Evolutionary conservation across 140 eudicot species (phyloP).

Genomic region (Cichorium intybus): DNA sequence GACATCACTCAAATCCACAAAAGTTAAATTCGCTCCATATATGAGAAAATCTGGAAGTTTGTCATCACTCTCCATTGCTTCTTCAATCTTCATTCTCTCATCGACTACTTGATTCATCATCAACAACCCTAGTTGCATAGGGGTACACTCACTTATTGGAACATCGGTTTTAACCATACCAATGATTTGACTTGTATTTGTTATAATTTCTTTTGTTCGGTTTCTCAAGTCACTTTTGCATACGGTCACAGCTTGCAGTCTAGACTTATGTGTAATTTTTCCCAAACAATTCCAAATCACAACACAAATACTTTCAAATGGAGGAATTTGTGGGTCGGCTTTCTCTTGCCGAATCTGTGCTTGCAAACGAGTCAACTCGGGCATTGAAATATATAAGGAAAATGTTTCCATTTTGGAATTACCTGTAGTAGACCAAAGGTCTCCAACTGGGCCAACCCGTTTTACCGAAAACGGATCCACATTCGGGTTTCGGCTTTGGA

Average conservation of each 20-base stretch:
- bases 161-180: slow-evolving; percentile 38
- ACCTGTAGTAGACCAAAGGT: slow-evolving; percentile 40
- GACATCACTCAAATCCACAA: slow-evolving; percentile 48
- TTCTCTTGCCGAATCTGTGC: slow-evolving; percentile 24
- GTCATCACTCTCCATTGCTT: slow-evolving; percentile 32
- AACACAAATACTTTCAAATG: slow-evolving; percentile 60
- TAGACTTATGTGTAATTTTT: slow-evolving; percentile 25
- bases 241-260: slow-evolving; percentile 43
- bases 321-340: slow-evolving; percentile 3
- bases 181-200: slow-evolving; percentile 41
- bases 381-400: slow-evolving; percentile 33
- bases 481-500: not conserved
- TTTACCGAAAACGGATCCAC: slow-evolving; percentile 46
- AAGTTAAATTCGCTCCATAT: slow-evolving; percentile 66
- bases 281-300: slow-evolving; percentile 53
- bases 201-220: slow-evolving; percentile 20
- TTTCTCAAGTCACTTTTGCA: slow-evolving; percentile 29
- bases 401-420: slow-evolving; percentile 41
- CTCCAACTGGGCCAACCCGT: slow-evolving; percentile 74
- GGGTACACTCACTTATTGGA: slow-evolving; percentile 16
- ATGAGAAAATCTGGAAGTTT: slow-evolving; percentile 43
- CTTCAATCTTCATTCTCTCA: slow-evolving; percentile 43
- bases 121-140: slow-evolving; percentile 33
- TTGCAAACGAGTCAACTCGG: slow-evolving; percentile 45
- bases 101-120: slow-evolving; percentile 29